These are phyloP conservation scores for Buddleja alternifolia DNA, from an alignment of 257 asterid species.

Conservation along the genomic window DNA sequence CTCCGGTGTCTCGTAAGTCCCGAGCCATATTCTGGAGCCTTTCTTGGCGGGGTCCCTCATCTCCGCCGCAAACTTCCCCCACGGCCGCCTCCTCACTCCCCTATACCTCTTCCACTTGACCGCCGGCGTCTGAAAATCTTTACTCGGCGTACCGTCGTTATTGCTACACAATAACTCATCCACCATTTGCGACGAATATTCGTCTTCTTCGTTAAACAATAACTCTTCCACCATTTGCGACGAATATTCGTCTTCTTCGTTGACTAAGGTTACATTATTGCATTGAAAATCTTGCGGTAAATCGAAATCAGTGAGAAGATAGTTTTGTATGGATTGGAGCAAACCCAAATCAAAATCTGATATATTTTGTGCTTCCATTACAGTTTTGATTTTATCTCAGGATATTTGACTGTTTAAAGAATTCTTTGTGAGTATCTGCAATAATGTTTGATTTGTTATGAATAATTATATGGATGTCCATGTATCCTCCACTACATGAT, in stretches of 20 bases:
- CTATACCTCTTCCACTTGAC: conserved; percentile 47
- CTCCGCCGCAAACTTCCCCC: conserved; percentile 66
- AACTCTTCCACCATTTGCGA: no score
- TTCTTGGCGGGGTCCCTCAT: conserved; percentile 47
- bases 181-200: conserved; percentile 26
- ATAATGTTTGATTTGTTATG: no score
- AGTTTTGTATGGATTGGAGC: conserved; percentile 28
- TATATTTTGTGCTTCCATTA: conserved; percentile 26
- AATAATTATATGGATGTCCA: no score
- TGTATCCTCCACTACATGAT: no score
- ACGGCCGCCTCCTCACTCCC: conserved; percentile 58
- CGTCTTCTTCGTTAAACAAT: no score
- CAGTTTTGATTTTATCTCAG: background rate
- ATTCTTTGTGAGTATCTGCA: no score
- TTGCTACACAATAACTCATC: conserved; percentile 24
- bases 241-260: no score
- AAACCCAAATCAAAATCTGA: conserved; percentile 24
- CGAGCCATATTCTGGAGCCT: conserved; percentile 55
- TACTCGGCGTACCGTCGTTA: no score
- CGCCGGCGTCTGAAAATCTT: no score
- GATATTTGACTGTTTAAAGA: no score
- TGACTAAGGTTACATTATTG: no score
- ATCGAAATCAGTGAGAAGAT: conserved; percentile 33
- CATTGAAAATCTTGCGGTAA: no score
- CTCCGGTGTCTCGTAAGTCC: conserved; percentile 59